A percentile compares a stretch with the other conserved stretches of the same genome.
Conservation (phyloP, 345 rosid genomes). For the Luvunga scandens region DNA sequence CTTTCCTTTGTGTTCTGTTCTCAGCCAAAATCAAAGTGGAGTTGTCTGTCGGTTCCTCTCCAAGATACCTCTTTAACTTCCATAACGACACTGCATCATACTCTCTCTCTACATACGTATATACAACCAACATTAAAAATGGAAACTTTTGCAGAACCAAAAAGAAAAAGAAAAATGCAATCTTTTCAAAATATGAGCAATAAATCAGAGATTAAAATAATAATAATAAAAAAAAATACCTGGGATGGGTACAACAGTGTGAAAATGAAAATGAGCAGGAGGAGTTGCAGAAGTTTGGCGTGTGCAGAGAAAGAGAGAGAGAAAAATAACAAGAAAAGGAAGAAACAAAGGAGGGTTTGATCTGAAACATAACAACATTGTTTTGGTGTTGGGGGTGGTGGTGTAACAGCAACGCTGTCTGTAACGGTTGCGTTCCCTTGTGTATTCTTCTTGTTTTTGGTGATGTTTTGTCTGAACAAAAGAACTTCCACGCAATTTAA, state of each 20-base stretch:
- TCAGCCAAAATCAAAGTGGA: slow-evolving; percentile 72
- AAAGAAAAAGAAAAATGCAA: not conserved
- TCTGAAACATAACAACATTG: slow-evolving; percentile 29
- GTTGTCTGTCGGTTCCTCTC: slow-evolving; percentile 34
- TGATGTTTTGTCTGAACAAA: too few species aligned
- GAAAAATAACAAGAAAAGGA: slow-evolving; percentile 12
- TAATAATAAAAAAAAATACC: slow-evolving; percentile 18
- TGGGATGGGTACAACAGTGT: not conserved
- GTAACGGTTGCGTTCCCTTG: not conserved
- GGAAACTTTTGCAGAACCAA: not conserved
- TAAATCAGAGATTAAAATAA: not conserved
- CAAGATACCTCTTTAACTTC: slow-evolving; percentile 62
- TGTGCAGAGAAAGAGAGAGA: slow-evolving; percentile 27
- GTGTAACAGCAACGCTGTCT: not conserved
- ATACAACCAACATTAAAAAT: not conserved
- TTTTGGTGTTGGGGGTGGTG: not conserved
- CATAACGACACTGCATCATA: slow-evolving; percentile 27
- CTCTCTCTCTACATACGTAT: slow-evolving; percentile 21
- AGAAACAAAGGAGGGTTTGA: slow-evolving; percentile 27
- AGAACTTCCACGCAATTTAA: too few species aligned
- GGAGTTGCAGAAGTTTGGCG: slow-evolving; percentile 20
- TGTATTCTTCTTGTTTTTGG: too few species aligned
- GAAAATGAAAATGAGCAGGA: not conserved
- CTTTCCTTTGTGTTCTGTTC: slow-evolving; percentile 60
- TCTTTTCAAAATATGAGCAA: not conserved